Evolutionary conservation across 2,329 filamentous ascomycete species (phyloP).

Genomic region (Incumbomyces delicatus): DNA sequence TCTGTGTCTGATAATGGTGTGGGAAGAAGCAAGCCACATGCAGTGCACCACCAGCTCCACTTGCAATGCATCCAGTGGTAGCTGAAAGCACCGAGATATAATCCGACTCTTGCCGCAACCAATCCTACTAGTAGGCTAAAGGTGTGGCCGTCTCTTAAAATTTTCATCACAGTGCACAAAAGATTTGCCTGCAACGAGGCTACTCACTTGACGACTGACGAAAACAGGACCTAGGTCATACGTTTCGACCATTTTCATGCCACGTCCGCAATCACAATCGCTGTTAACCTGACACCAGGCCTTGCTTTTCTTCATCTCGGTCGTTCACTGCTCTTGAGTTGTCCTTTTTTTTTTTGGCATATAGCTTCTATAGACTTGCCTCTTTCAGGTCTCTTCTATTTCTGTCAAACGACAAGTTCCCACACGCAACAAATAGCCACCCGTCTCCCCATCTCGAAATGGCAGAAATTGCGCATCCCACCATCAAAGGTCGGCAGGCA

Average conservation of each 20-base stretch:
- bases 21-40: too few relatives aligned
- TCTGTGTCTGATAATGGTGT: too few relatives aligned
- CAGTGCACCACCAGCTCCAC: too few relatives aligned
- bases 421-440: background rate
- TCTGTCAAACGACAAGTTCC: too few relatives aligned
- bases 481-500: conserved; percentile 55
- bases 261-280: conserved; percentile 1
- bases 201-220: background rate
- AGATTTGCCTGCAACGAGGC: background rate
- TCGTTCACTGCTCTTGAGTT: background rate
- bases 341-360: background rate
- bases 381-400: background rate
- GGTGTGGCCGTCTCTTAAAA: conserved; percentile 1
- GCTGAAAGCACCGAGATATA: too few relatives aligned
- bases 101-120: too few relatives aligned
- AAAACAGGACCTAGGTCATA: background rate
- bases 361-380: background rate
- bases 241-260: conserved; percentile 4
- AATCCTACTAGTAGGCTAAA: too few relatives aligned
- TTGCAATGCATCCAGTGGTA: too few relatives aligned
- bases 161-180: background rate
- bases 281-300: conserved; percentile 1
- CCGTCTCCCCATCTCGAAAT: conserved; percentile 31
- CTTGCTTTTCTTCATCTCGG: background rate
- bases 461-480: conserved; percentile 63